Evolutionary conservation across 345 rosid species (phyloP).

Genomic region (Combretum micranthum): DNA sequence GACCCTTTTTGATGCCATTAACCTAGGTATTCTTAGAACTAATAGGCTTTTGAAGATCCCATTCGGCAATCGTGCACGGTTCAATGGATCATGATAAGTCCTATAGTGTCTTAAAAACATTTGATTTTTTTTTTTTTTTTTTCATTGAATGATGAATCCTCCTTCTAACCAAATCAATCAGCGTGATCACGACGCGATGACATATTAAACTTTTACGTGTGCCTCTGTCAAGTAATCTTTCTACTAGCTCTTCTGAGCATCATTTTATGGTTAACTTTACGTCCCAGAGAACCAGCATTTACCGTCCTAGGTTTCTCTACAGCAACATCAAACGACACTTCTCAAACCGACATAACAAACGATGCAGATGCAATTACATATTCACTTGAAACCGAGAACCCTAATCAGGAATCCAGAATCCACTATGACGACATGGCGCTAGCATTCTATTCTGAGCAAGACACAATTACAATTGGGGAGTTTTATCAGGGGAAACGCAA

Average conservation of each 20-base stretch:
- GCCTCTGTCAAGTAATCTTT: conserved; percentile 24
- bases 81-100: too few species aligned
- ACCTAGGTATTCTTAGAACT: too few species aligned
- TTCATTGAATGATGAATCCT: too few species aligned
- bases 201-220: conserved; percentile 12
- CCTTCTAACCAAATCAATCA: too few species aligned
- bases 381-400: conserved; percentile 25
- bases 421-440: conserved; percentile 28
- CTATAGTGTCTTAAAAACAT: too few species aligned
- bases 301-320: conserved; percentile 20
- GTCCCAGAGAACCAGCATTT: conserved; percentile 24
- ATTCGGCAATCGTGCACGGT: too few species aligned
- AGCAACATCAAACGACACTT: conserved; percentile 11
- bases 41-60: too few species aligned
- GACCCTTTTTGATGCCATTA: too few species aligned
- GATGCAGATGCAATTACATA: conserved; percentile 11
- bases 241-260: conserved; percentile 23
- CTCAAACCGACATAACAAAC: neutral
- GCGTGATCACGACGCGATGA: too few species aligned
- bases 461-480: conserved; percentile 13
- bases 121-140: too few species aligned
- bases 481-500: conserved; percentile 26
- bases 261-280: conserved; percentile 26
- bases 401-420: conserved; percentile 30
- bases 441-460: conserved; percentile 19